Evolutionary conservation across 305 asterid species (phyloP).

Genomic region (Fraxinus albicans): DNA sequence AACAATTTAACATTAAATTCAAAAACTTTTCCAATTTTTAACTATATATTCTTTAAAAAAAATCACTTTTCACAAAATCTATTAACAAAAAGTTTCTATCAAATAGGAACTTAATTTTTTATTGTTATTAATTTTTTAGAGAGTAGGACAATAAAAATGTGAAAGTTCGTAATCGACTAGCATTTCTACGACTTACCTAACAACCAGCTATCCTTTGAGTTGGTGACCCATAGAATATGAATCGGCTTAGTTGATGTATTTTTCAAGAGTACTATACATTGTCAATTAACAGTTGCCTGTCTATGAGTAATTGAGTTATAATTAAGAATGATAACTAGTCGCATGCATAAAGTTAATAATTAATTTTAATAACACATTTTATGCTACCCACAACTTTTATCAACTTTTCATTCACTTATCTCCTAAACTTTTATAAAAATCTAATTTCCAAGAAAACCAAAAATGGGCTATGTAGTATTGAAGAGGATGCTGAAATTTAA

Average conservation of each 20-base stretch:
- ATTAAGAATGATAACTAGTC: background rate
- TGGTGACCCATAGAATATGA: background rate
- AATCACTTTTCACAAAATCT: background rate
- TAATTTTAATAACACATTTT: no score
- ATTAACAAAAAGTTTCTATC: no score
- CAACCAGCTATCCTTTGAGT: background rate
- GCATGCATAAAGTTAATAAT: no score
- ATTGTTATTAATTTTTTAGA: no score
- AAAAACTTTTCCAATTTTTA: no score
- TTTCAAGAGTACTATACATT: background rate
- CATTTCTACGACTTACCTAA: background rate
- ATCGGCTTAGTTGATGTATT: background rate
- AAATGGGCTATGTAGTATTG: background rate
- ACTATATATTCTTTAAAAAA: no score
- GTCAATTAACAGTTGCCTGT: no score
- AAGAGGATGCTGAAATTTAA: background rate
- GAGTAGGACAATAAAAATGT: background rate
- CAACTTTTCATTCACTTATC: background rate
- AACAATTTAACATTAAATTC: no score
- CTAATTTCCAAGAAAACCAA: background rate
- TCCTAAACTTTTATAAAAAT: background rate
- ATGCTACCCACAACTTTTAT: background rate
- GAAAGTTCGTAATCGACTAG: background rate
- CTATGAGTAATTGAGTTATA: background rate
- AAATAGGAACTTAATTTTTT: no score